Percentiles rank a stretch among this genome's conserved stretches.
Conservation (phyloP, 768 basidiomycete genomes). For the Pseudohyphozyma bogoriensis region DNA sequence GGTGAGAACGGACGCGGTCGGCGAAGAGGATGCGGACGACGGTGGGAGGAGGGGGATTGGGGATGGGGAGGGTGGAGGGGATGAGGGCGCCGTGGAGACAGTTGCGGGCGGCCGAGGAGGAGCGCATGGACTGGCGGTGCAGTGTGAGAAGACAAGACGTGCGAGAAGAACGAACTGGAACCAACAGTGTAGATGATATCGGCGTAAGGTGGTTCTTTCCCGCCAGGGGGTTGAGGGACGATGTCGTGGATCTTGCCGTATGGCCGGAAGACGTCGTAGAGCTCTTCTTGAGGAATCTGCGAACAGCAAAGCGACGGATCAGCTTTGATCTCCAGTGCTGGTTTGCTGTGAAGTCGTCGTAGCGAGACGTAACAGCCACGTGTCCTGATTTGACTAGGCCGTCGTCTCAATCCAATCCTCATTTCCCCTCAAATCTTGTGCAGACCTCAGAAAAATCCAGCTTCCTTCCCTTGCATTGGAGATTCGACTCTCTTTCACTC, state of each 20-base stretch:
- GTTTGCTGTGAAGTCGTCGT: too few relatives aligned
- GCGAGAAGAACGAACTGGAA: too few relatives aligned
- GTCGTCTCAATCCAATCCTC: too few relatives aligned
- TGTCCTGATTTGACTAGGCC: too few relatives aligned
- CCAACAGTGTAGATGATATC: constrained; percentile 57
- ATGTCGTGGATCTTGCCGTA: constrained; percentile 72
- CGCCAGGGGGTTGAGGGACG: constrained; percentile 49
- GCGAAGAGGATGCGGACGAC: constrained; percentile 30
- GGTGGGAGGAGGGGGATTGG: constrained; percentile 7
- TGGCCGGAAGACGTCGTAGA: constrained; percentile 64
- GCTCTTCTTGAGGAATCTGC: constrained; percentile 33
- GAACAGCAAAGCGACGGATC: neutral
- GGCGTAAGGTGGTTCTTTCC: constrained; percentile 55
- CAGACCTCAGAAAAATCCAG: too few relatives aligned
- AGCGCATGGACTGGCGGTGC: constrained; percentile 50
- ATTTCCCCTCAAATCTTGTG: too few relatives aligned
- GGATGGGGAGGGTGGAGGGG: neutral
- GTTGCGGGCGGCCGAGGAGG: constrained; percentile 75
- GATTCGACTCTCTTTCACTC: neutral
- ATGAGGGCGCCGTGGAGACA: constrained; percentile 54
- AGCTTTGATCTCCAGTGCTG: too few relatives aligned
- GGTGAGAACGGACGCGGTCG: constrained; percentile 46
- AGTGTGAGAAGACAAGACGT: too few relatives aligned
- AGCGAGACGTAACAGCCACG: too few relatives aligned
- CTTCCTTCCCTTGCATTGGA: too few relatives aligned